Percentiles rank a stretch among this genome's conserved stretches.
Conservation (phyloP, 2,329 filamentous ascomycete genomes). For the Neobulgaria alba region DNA sequence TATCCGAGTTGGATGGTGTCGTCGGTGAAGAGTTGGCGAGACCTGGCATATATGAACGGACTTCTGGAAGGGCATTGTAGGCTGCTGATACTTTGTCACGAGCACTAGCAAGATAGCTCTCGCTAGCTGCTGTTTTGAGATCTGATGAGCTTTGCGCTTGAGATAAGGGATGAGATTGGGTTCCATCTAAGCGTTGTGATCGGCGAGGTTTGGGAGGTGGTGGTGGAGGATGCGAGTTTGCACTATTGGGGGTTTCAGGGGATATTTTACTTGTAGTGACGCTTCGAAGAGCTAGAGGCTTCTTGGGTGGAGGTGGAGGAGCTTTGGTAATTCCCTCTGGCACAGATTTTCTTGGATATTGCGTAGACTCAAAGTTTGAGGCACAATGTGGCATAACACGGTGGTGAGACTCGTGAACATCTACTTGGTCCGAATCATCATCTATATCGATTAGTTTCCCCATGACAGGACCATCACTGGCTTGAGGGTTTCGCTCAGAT, state of each 20-base stretch:
- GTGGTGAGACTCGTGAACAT: conserved; percentile 29
- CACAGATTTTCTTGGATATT: conserved; percentile 24
- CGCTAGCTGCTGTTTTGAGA: conserved; percentile 13
- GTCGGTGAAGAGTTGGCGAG: conserved; percentile 3
- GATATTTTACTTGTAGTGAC: conserved; percentile 17
- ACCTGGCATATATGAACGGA: conserved; percentile 24
- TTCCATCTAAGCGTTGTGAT: conserved; percentile 5
- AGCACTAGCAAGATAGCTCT: conserved; percentile 24
- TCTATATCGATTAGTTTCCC: conserved; percentile 54
- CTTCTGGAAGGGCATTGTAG: conserved; percentile 28
- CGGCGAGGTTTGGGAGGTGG: conserved; percentile 24
- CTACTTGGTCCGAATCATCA: conserved; percentile 38
- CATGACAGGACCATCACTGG: conserved; percentile 34
- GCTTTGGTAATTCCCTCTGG: conserved; percentile 16
- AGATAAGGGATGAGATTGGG: conserved; percentile 19
- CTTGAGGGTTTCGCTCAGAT: conserved; percentile 21
- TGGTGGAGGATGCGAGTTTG: conserved; percentile 34
- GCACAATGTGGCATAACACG: conserved; percentile 22
- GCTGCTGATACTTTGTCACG: conserved; percentile 24
- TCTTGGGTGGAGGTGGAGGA: conserved; percentile 48
- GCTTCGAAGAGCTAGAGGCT: conserved; percentile 47
- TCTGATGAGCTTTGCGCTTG: conserved; percentile 23
- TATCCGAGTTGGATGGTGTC: conserved; percentile 8
- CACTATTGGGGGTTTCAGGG: conserved; percentile 31
- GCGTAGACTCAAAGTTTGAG: conserved; percentile 18